A percentile compares a stretch with the other conserved stretches of the same genome.
Conservation (phyloP, 2,329 filamentous ascomycete species). For the Paecilomyces sp. region DNA sequence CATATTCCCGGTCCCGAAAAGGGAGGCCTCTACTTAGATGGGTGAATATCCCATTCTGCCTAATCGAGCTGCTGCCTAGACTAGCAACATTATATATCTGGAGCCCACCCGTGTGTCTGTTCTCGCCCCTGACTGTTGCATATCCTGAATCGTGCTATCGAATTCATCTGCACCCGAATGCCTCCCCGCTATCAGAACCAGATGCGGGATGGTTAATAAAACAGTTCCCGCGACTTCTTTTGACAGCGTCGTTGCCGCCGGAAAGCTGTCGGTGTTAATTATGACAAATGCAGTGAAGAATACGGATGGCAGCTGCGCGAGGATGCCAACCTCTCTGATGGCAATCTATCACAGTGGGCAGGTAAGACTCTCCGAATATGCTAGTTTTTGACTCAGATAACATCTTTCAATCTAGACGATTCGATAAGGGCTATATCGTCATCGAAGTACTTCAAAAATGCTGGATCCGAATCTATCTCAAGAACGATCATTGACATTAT, state of each 20-base stretch:
- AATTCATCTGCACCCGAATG: too few relatives aligned
- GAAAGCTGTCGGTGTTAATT: not conserved
- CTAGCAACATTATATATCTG: too few relatives aligned
- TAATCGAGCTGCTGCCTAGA: too few relatives aligned
- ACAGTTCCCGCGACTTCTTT: not conserved
- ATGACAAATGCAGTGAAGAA: not conserved
- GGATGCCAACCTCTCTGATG: not conserved
- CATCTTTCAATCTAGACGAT: not conserved
- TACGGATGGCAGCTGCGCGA: not conserved
- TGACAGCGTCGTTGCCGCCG: not conserved
- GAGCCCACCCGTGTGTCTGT: too few relatives aligned
- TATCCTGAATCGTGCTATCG: too few relatives aligned
- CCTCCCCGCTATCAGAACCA: too few relatives aligned
- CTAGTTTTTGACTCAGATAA: not conserved
- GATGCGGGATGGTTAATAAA: too few relatives aligned
- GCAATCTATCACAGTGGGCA: not conserved
- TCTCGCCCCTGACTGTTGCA: too few relatives aligned
- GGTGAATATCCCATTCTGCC: too few relatives aligned
- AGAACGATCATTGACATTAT: not conserved
- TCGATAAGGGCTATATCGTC: not conserved
- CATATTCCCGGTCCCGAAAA: too few relatives aligned
- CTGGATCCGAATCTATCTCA: not conserved
- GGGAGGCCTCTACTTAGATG: too few relatives aligned
- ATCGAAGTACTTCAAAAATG: not conserved
- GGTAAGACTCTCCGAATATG: not conserved